Percentiles rank a stretch among this genome's conserved stretches.
These are phyloP conservation scores for Perkinsus olseni DNA, from an alignment of 169 alveolate species.

Conservation along the genomic window DNA sequence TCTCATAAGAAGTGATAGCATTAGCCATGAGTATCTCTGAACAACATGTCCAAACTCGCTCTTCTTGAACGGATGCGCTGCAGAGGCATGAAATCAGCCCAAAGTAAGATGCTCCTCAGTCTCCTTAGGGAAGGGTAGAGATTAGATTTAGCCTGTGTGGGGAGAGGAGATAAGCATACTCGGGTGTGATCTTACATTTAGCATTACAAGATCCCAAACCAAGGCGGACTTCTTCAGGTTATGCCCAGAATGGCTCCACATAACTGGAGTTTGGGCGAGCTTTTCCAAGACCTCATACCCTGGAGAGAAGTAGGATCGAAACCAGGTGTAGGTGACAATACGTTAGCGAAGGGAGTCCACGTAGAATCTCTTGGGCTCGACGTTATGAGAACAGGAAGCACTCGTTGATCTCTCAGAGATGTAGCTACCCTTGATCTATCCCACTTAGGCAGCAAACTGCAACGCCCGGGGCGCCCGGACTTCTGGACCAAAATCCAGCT, in stretches of 20 bases:
- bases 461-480: too few relatives aligned
- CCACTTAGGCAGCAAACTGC: too few relatives aligned
- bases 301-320: neutral
- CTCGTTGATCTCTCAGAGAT: neutral
- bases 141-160: neutral
- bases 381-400: neutral
- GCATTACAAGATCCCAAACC: neutral
- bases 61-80: too few relatives aligned
- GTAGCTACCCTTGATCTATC: too few relatives aligned
- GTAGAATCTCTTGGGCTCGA: constrained; percentile 13
- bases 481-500: too few relatives aligned
- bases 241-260: neutral
- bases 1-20: too few relatives aligned
- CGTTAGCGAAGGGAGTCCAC: constrained; percentile 16
- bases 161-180: too few relatives aligned
- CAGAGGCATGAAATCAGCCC: neutral
- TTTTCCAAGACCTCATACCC: too few relatives aligned
- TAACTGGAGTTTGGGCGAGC: too few relatives aligned
- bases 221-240: neutral
- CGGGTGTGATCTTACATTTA: neutral
- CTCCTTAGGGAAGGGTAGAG: neutral
- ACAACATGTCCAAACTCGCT: neutral
- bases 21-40: too few relatives aligned
- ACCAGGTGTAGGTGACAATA: constrained; percentile 10
- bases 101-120: neutral